Evolutionary conservation across 352 stramenopile genomes (phyloP), one percentile per base, ranked within the genome.

Genomic region (Pythium phragmiticola): DNA sequence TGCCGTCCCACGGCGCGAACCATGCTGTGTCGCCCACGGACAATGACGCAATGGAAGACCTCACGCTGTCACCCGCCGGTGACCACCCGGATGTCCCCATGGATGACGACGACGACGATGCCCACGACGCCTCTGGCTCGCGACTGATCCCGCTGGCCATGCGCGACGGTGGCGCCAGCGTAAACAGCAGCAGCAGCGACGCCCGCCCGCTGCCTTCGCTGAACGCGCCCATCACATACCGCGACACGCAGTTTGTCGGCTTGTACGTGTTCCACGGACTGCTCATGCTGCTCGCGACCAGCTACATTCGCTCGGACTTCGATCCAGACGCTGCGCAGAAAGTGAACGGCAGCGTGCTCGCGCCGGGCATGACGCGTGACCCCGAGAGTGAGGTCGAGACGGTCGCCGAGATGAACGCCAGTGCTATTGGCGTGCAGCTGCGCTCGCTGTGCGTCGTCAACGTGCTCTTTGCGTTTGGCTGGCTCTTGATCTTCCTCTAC

Each of bases 401-500:
- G 16, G 47, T 49, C 11, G 56, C 55, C 49, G 69, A 63, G 49
- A 63, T 78, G 48, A 77, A 77, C 4, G 75, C 73, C 8, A 64
- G 58, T 8, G 77, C 82, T 46, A 76, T 88, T 34, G 77, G 69
- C 39, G 68, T 88, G 33, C 72, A 80, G 42, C 60, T 92, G 65
- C 77, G 68, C 42, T 92, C 79, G 49, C 70, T 92, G 14, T 87
- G 75, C 61, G 69, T 89, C 8, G 73, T 91, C 17, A 91, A 89
- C 69, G 63, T 89, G 41, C 72, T 93, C 39, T 91, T 92, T 52
- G 67, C 69, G 12, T 63, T 90, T 51, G 81, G 79, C 56, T 91
- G 82, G 82, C 60, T 90, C 39, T 68, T 90, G 50, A 65, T 90
- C n/a, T 91, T 88, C 71, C 50, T 87, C 36, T 90, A 87, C 70